Conservation (phyloP, 169 alveolate species). For the Babesia bovis region DNA sequence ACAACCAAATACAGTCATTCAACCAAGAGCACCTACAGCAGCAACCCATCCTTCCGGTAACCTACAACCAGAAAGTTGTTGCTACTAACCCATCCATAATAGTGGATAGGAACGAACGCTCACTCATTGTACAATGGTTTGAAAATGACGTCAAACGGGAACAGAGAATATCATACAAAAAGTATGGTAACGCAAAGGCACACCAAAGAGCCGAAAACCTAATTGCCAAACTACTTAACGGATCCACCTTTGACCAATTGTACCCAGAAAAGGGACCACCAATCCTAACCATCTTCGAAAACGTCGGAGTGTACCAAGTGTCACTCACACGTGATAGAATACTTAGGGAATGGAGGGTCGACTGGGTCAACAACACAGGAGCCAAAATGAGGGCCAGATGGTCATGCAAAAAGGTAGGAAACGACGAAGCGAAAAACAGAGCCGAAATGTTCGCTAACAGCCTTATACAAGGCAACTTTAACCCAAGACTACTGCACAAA, state of each 20-base stretch:
- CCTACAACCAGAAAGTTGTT: slow-evolving; percentile 28
- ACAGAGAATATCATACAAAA: slow-evolving; percentile 78
- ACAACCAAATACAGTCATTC: background rate
- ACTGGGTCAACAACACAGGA: slow-evolving; percentile 69
- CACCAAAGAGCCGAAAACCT: slow-evolving; percentile 78
- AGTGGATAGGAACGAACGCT: slow-evolving; percentile 76
- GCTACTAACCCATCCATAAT: slow-evolving; percentile 69
- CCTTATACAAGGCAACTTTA: slow-evolving; percentile 73
- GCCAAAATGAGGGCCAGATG: slow-evolving; percentile 77
- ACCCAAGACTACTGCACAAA: slow-evolving; percentile 76
- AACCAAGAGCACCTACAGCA: background rate
- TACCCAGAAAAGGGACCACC: slow-evolving; percentile 84
- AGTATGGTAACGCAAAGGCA: slow-evolving; percentile 81
- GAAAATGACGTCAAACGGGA: slow-evolving; percentile 73
- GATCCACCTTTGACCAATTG: slow-evolving; percentile 77
- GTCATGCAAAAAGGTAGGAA: slow-evolving; percentile 81
- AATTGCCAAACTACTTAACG: slow-evolving; percentile 69
- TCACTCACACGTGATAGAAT: slow-evolving; percentile 75
- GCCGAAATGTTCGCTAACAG: slow-evolving; percentile 80
- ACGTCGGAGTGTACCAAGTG: slow-evolving; percentile 73
- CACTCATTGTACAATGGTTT: slow-evolving; percentile 78
- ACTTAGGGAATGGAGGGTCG: slow-evolving; percentile 78
- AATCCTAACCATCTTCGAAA: slow-evolving; percentile 70
- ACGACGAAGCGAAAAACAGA: slow-evolving; percentile 77
- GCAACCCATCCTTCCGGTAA: background rate